These are phyloP conservation scores for Fomitopsis betulina DNA, from an alignment of 1,284 basidiomycete species.

Conservation along the genomic window DNA sequence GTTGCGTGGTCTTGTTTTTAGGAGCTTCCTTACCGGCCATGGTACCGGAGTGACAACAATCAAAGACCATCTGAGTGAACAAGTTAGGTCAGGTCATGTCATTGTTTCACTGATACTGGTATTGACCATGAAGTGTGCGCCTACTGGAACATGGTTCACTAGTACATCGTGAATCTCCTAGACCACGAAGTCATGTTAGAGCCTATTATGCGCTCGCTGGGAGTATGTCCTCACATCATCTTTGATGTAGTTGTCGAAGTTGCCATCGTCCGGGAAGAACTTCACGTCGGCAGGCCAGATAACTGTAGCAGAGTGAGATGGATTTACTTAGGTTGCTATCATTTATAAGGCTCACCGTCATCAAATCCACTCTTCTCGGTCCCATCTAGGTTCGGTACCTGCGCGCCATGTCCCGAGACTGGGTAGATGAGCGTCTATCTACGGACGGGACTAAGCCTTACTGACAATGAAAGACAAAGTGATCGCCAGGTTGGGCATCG, in stretches of 20 bases:
- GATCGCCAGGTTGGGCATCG: slow-evolving; percentile 19
- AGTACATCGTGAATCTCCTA: slow-evolving; percentile 12
- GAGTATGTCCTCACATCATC: slow-evolving; percentile 9
- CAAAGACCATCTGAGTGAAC: slow-evolving; percentile 20
- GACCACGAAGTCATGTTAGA: background rate
- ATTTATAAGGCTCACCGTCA: slow-evolving; percentile 14
- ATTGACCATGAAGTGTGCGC: slow-evolving; percentile 19
- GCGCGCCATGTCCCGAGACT: slow-evolving; percentile 25
- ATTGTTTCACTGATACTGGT: too few relatives aligned
- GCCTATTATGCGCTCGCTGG: background rate
- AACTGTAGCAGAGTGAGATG: background rate
- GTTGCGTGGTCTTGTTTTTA: background rate
- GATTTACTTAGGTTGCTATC: background rate
- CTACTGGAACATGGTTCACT: slow-evolving; percentile 14
- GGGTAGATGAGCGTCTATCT: background rate
- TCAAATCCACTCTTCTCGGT: slow-evolving; percentile 21
- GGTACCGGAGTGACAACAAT: slow-evolving; percentile 25
- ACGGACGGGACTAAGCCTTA: background rate
- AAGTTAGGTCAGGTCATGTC: too few relatives aligned
- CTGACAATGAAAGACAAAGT: slow-evolving; percentile 23
- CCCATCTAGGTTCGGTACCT: slow-evolving; percentile 12
- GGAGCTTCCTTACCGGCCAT: slow-evolving; percentile 16
- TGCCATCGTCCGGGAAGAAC: background rate
- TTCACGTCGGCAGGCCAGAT: slow-evolving; percentile 14
- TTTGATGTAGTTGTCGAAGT: slow-evolving; percentile 10